phyloP scores from a whole-genome alignment of 805 yeast genomes.

The Lipomyces spencermartinsiae region DNA sequence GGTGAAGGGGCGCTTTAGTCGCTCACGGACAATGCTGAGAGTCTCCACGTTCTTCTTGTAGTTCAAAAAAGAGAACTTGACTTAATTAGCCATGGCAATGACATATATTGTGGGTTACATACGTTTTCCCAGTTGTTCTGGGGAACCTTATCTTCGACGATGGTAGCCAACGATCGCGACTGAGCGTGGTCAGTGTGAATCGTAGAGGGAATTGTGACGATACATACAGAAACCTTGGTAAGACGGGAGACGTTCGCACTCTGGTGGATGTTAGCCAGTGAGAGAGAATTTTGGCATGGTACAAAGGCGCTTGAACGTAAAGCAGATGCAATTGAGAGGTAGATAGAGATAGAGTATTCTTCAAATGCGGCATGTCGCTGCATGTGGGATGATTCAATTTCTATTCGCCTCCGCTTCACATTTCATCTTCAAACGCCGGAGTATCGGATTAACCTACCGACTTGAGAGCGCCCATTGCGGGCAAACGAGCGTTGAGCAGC shows the following conservation, averaged over 20 bases:
- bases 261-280: background rate
- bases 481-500: conserved; percentile 30
- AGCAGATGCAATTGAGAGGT: background rate
- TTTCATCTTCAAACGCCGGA: too few relatives aligned
- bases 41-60: conserved; percentile 85
- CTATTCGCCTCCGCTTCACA: background rate
- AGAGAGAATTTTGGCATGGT: background rate
- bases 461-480: conserved; percentile 29
- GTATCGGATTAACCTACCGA: conserved; percentile 22
- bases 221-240: conserved; percentile 17
- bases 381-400: background rate
- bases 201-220: background rate
- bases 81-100: background rate
- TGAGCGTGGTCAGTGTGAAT: background rate
- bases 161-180: conserved; percentile 35
- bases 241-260: conserved; percentile 20
- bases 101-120: background rate
- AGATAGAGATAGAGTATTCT: background rate
- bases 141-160: conserved; percentile 64
- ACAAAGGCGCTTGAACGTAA: background rate
- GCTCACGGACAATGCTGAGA: conserved; percentile 79
- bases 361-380: background rate
- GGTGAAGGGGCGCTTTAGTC: conserved; percentile 87
- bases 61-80: conserved; percentile 77
- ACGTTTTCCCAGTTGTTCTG: conserved; percentile 59